Conservation (phyloP, 2,329 filamentous ascomycete genomes). For the Parastagonospora nodorum region DNA sequence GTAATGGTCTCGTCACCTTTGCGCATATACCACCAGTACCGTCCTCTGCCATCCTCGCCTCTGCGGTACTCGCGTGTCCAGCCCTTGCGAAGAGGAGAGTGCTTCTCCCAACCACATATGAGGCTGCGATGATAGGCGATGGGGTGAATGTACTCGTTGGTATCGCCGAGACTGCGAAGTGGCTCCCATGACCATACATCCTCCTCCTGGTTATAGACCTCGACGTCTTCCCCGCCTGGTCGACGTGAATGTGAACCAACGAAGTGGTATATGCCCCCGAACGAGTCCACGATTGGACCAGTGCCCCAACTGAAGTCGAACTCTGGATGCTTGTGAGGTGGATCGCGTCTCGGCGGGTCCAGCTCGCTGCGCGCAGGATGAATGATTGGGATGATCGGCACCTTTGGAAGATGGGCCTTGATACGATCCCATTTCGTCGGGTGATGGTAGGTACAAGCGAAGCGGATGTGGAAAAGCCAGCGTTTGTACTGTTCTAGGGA, state of each 20-base stretch:
- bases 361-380: conserved; percentile 24
- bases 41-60: conserved; percentile 17
- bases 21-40: conserved; percentile 37
- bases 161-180: conserved; percentile 47
- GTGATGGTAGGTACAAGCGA: conserved; percentile 39
- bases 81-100: conserved; percentile 23
- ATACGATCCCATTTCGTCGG: conserved; percentile 15
- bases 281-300: conserved; percentile 49
- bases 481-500: conserved; percentile 48
- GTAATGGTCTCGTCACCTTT: conserved; percentile 13
- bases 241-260: conserved; percentile 50
- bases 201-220: conserved; percentile 33
- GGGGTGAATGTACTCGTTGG: conserved; percentile 58
- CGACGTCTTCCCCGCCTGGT: conserved; percentile 52
- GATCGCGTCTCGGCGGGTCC: conserved; percentile 19
- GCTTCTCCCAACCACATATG: conserved; percentile 27
- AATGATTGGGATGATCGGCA: conserved; percentile 29
- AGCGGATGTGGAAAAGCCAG: conserved; percentile 38
- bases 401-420: conserved; percentile 14
- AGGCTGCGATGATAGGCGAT: conserved; percentile 36
- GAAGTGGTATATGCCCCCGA: conserved; percentile 49
- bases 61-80: conserved; percentile 28
- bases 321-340: conserved; percentile 42
- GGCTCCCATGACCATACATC: conserved; percentile 44
- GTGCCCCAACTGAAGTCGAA: conserved; percentile 55